Evolutionary conservation across 2,329 filamentous ascomycete species (phyloP).

Genomic region (Bimuria novae-zelandiae): DNA sequence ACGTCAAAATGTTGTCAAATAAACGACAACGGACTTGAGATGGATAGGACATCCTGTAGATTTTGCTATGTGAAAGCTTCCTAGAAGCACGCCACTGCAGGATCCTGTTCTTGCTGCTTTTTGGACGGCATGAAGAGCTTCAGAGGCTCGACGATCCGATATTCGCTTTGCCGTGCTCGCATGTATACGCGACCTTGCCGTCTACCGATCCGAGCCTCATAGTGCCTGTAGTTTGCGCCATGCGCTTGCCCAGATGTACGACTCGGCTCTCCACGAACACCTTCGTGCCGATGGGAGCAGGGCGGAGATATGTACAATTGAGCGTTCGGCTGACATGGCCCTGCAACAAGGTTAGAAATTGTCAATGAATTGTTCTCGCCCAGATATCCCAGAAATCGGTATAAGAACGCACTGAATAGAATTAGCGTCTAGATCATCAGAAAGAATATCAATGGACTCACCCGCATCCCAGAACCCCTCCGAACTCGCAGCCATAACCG

Average conservation of each 20-base stretch:
- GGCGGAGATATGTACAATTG: conserved; percentile 53
- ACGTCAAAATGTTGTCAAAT: no score
- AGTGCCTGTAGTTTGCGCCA: conserved; percentile 47
- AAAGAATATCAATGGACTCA: conserved; percentile 38
- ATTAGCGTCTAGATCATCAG: not conserved
- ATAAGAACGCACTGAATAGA: not conserved
- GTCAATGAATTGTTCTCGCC: not conserved
- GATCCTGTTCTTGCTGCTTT: no score
- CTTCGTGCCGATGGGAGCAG: conserved; percentile 47
- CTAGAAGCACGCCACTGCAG: no score
- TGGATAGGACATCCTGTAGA: no score
- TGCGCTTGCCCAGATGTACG: conserved; percentile 49
- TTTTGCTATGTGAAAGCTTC: no score
- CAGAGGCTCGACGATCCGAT: conserved; percentile 29
- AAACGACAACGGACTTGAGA: no score
- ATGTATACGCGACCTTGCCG: conserved; percentile 46
- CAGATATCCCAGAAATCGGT: not conserved
- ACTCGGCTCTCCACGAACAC: conserved; percentile 51
- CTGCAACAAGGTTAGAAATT: conserved; percentile 10
- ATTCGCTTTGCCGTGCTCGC: conserved; percentile 46
- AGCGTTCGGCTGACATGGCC: conserved; percentile 34
- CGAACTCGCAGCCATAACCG: conserved; percentile 37
- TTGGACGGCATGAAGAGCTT: no score
- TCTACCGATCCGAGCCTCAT: conserved; percentile 44
- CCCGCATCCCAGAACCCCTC: conserved; percentile 50